Evolutionary conservation across 2,329 filamentous ascomycete species (phyloP).

Genomic region (Diplocarpon rosae): DNA sequence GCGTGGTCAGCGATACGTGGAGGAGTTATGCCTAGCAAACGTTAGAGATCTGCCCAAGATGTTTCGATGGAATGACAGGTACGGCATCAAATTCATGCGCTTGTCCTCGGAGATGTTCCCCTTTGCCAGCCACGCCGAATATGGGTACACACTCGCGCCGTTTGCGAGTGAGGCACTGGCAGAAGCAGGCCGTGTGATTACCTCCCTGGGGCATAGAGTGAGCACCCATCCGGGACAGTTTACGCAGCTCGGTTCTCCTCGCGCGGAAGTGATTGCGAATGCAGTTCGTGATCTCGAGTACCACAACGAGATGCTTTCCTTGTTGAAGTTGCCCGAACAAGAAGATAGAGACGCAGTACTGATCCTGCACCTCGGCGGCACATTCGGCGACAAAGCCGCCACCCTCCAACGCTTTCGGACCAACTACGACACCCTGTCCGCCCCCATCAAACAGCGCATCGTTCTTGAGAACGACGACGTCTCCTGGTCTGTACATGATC

Average conservation of each 20-base stretch:
- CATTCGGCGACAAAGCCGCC: slow-evolving; percentile 63
- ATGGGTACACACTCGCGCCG: slow-evolving; percentile 74
- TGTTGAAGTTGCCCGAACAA: slow-evolving; percentile 68
- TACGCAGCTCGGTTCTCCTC: slow-evolving; percentile 80
- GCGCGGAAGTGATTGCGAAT: slow-evolving; percentile 62
- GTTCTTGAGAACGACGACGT: slow-evolving; percentile 95
- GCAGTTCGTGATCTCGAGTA: slow-evolving; percentile 77
- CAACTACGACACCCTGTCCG: slow-evolving; percentile 45
- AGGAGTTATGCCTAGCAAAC: slow-evolving; percentile 70
- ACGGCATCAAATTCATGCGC: slow-evolving; percentile 84
- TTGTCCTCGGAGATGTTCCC: slow-evolving; percentile 96
- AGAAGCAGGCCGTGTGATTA: slow-evolving; percentile 66
- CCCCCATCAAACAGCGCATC: slow-evolving; percentile 64
- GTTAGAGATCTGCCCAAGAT: slow-evolving; percentile 75
- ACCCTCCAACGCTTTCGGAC: slow-evolving; percentile 42
- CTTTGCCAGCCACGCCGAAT: slow-evolving; percentile 78
- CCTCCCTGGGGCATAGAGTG: slow-evolving; percentile 69
- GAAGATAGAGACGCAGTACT: slow-evolving; percentile 79
- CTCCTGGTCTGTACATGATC: slow-evolving; percentile 81
- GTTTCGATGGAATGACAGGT: slow-evolving; percentile 83
- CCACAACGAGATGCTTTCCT: slow-evolving; percentile 71
- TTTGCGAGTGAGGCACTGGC: slow-evolving; percentile 72
- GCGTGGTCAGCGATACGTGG: slow-evolving; percentile 61
- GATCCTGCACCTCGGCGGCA: slow-evolving; percentile 88
- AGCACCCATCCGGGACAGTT: slow-evolving; percentile 90